Evolutionary conservation across 306 rosid species (phyloP).

Genomic region (Prosopis cineraria): DNA sequence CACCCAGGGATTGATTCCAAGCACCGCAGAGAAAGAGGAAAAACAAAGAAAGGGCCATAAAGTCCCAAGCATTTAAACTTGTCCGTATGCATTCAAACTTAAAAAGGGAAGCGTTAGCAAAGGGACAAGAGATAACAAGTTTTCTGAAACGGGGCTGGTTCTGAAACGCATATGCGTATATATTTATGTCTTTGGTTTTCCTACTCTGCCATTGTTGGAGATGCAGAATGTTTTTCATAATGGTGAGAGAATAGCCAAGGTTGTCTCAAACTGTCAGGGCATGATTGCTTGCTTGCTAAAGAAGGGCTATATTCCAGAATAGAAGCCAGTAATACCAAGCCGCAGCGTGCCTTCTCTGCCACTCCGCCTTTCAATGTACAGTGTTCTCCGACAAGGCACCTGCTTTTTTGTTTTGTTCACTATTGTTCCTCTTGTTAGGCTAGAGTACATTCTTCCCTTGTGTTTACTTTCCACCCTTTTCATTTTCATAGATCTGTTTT

Average conservation of each 20-base stretch:
- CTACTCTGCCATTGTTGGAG: background rate
- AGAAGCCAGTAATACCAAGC: conserved; percentile 19
- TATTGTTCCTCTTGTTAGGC: conserved; percentile 14
- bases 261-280: conserved; percentile 33
- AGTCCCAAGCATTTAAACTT: conserved; percentile 24
- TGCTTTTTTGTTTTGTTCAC: conserved; percentile 19
- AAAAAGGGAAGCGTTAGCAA: conserved; percentile 3
- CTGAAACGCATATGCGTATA: background rate
- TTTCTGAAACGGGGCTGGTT: conserved; percentile 17
- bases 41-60: conserved; percentile 1
- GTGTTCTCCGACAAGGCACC: conserved; percentile 28
- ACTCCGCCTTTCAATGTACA: conserved; percentile 28
- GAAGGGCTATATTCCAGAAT: conserved; percentile 24
- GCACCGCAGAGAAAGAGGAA: background rate
- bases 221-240: conserved; percentile 26
- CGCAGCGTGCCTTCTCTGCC: conserved; percentile 30
- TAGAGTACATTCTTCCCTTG: background rate
- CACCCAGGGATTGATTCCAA: conserved; percentile 1
- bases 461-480: background rate
- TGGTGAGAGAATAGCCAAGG: conserved; percentile 18
- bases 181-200: background rate
- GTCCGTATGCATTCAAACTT: conserved; percentile 15
- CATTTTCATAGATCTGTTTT: background rate
- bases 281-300: conserved; percentile 42
- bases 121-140: conserved; percentile 5